Evolutionary conservation across 257 asterid genomes (phyloP).

Genomic region (Agastache rugosa): DNA sequence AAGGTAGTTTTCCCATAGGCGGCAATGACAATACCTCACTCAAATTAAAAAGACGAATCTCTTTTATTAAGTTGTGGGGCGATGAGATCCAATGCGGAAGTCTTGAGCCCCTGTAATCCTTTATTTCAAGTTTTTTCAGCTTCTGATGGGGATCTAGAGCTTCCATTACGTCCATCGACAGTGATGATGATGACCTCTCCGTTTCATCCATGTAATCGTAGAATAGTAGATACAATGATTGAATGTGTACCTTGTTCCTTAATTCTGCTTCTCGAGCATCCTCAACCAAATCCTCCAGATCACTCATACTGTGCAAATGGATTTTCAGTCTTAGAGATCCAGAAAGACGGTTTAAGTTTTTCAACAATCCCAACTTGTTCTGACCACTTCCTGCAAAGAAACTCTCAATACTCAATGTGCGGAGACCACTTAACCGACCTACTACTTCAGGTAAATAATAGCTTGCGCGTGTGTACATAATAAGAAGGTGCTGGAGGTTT

Average conservation of each 20-base stretch:
- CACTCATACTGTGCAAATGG: neutral
- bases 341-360: slow-evolving; percentile 24
- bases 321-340: neutral
- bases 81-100: neutral
- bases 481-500: slow-evolving; percentile 36
- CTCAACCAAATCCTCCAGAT: neutral
- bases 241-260: no score
- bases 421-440: slow-evolving; percentile 12
- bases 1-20: slow-evolving; percentile 13
- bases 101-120: neutral
- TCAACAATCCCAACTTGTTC: slow-evolving; percentile 26
- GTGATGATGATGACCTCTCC: neutral
- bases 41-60: neutral
- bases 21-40: neutral
- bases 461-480: neutral
- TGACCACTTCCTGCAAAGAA: neutral
- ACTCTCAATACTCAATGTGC: neutral
- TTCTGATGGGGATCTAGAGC: slow-evolving; percentile 33
- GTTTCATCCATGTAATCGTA: neutral
- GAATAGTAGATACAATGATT: neutral
- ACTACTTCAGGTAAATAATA: slow-evolving; percentile 18
- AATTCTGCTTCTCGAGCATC: slow-evolving; percentile 28
- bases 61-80: neutral
- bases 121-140: neutral
- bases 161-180: neutral